These are phyloP conservation scores for Penicillium tannophilum DNA, from an alignment of 495 filamentous ascomycete species.

Conservation along the genomic window DNA sequence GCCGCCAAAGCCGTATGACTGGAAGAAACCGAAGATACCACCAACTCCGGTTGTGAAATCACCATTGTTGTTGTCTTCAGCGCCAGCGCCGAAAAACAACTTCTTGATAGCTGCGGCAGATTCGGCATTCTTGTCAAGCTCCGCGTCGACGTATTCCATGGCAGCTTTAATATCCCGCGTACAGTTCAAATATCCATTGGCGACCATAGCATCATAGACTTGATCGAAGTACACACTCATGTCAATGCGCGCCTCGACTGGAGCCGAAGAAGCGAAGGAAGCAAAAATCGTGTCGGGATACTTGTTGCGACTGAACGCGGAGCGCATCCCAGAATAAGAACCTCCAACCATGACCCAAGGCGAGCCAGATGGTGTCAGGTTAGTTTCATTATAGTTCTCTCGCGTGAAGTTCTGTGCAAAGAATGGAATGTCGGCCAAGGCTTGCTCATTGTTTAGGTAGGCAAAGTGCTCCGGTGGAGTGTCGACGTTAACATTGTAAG, in stretches of 20 bases:
- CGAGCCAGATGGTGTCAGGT: conserved; percentile 47
- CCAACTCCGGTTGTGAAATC: conserved; percentile 50
- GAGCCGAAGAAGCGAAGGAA: conserved; percentile 57
- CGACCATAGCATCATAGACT: conserved; percentile 54
- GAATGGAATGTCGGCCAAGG: conserved; percentile 53
- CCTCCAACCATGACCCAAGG: conserved; percentile 64
- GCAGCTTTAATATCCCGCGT: conserved; percentile 55
- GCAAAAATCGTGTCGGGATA: conserved; percentile 62
- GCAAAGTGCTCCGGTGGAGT: conserved; percentile 51
- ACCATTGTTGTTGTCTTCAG: conserved; percentile 51
- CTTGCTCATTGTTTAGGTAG: conserved; percentile 53
- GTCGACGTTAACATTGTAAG: conserved; percentile 44
- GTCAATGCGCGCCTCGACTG: conserved; percentile 54
- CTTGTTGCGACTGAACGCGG: conserved; percentile 54
- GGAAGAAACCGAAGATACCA: conserved; percentile 46
- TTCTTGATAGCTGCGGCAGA: conserved; percentile 49
- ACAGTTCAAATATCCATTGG: conserved; percentile 54
- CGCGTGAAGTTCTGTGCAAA: conserved; percentile 55
- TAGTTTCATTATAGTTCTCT: conserved; percentile 29
- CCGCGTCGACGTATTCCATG: conserved; percentile 52
- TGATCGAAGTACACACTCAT: conserved; percentile 62
- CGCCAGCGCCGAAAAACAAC: conserved; percentile 51
- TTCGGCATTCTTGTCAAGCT: conserved; percentile 34
- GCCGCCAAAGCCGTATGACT: conserved; percentile 51
- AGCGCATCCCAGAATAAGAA: conserved; percentile 59